phyloP scores from a whole-genome alignment of 1,284 basidiomycete species.

The Termitomyces sp. region DNA sequence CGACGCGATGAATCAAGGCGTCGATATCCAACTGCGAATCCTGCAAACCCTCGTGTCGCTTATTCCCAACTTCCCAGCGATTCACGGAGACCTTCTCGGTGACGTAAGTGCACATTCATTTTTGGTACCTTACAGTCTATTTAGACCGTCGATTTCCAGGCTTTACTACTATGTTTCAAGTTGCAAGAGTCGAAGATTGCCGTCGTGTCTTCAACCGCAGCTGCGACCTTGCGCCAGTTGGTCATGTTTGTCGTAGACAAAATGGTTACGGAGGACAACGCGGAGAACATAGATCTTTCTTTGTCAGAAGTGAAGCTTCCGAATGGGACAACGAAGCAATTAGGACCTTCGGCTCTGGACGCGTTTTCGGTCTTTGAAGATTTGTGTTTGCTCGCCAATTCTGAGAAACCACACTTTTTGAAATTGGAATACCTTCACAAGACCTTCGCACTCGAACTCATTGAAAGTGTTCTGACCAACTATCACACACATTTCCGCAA shows the following conservation, averaged over 20 bases:
- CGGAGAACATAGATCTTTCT: conserved; percentile 30
- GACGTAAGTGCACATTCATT: conserved; percentile 43
- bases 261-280: conserved; percentile 76
- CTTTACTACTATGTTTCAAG: conserved; percentile 88
- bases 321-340: conserved; percentile 50
- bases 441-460: conserved; percentile 92
- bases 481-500: conserved; percentile 85
- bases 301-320: conserved; percentile 52
- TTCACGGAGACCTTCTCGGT: conserved; percentile 76
- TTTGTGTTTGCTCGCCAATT: conserved; percentile 81
- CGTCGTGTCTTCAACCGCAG: conserved; percentile 95
- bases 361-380: conserved; percentile 89
- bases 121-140: neutral
- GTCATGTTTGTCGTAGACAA: conserved; percentile 99
- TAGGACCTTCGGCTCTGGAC: conserved; percentile 82
- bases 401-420: conserved; percentile 80
- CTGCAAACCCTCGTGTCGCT: conserved; percentile 87
- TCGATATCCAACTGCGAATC: conserved; percentile 91
- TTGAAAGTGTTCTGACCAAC: conserved; percentile 95
- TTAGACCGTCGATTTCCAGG: conserved; percentile 40
- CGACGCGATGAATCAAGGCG: conserved; percentile 86
- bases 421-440: conserved; percentile 83
- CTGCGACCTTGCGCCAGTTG: conserved; percentile 91
- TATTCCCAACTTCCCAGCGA: conserved; percentile 78
- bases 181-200: conserved; percentile 93